These are phyloP conservation scores for Kuraishia ogatae DNA, from an alignment of 805 yeast genomes.

Conservation along the genomic window DNA sequence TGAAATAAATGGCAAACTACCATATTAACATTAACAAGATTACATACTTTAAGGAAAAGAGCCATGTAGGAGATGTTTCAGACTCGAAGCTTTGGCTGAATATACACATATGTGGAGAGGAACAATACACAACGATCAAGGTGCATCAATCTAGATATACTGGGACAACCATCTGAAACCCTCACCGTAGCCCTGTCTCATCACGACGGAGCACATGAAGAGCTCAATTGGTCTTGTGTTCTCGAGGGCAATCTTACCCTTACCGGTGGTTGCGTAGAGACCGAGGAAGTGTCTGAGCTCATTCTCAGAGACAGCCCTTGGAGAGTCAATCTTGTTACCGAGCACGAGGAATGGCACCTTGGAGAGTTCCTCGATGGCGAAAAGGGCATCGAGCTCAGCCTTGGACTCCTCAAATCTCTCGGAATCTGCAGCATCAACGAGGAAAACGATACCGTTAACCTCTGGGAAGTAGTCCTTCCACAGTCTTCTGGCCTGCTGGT, in stretches of 20 bases:
- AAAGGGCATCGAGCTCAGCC: constrained; percentile 88
- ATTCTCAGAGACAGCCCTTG: constrained; percentile 89
- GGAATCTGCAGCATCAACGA: constrained; percentile 95
- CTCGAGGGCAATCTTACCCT: constrained; percentile 59
- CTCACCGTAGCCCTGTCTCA: constrained; percentile 98
- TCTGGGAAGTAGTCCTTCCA: constrained; percentile 99
- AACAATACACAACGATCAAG: background rate
- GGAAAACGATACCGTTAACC: constrained; percentile 92
- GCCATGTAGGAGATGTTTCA: background rate
- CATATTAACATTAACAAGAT: background rate
- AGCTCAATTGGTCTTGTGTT: constrained; percentile 89
- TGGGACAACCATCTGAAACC: constrained; percentile 98
- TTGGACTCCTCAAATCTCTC: constrained; percentile 92
- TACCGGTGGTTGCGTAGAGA: constrained; percentile 84
- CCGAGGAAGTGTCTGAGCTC: constrained; percentile 89
- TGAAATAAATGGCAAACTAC: background rate
- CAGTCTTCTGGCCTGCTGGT: constrained; percentile 95
- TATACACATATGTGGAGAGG: background rate
- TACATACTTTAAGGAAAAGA: background rate
- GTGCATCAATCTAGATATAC: constrained; percentile 49
- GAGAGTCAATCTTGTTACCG: constrained; percentile 95
- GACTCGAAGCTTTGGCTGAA: background rate
- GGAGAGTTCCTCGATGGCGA: constrained; percentile 84
- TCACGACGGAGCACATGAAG: constrained; percentile 95
- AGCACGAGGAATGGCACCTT: constrained; percentile 87